Conservation (phyloP, 345 rosid genomes). For the Arabidopsis thaliana region TAIR10.1 NC_003071.7:10526501-10527000, state of each 20-base stretch:
- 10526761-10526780: too few species aligned
- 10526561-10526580: slow-evolving; percentile 66
- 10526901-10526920: background rate
- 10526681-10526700: background rate
- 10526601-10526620: slow-evolving; percentile 51
- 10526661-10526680: background rate
- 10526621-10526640: background rate
- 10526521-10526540: slow-evolving; percentile 80
- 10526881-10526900: background rate
- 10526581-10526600: slow-evolving; percentile 63
- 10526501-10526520: slow-evolving; percentile 76
- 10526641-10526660: background rate
- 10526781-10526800: background rate
- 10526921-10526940: background rate
- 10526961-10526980: background rate
- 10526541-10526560: slow-evolving; percentile 70
- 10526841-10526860: background rate
- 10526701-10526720: background rate
- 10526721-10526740: too few species aligned
- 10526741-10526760: too few species aligned
- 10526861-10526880: background rate
- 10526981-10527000: background rate
- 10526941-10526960: background rate
- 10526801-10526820: background rate
- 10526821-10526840: background rate